These are phyloP conservation scores for Mortierella alpina DNA, from an alignment of 192 early-diverging fungal species.

Conservation along the genomic window DNA sequence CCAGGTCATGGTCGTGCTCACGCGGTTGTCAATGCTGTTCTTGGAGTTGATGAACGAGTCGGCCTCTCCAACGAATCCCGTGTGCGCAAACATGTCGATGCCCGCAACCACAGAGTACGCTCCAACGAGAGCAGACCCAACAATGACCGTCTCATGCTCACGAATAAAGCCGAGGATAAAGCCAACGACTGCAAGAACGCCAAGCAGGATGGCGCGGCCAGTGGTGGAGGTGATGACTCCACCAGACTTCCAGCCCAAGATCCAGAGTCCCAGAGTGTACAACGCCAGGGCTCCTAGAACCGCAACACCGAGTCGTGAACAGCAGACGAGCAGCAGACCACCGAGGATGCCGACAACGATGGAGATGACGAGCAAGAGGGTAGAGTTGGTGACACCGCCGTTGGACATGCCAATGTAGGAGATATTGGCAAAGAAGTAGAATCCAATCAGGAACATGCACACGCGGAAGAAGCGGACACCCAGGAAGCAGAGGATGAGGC, in stretches of 20 bases:
- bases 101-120: slow-evolving; percentile 55
- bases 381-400: slow-evolving; percentile 52
- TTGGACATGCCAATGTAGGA: slow-evolving; percentile 56
- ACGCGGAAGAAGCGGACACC: slow-evolving; percentile 31
- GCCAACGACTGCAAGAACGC: slow-evolving; percentile 41
- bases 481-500: slow-evolving; percentile 46
- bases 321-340: slow-evolving; percentile 45
- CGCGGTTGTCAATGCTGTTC: slow-evolving; percentile 23
- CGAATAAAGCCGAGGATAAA: slow-evolving; percentile 48
- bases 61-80: slow-evolving; percentile 45
- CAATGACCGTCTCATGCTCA: slow-evolving; percentile 31
- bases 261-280: slow-evolving; percentile 56
- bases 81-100: slow-evolving; percentile 55
- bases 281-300: slow-evolving; percentile 49
- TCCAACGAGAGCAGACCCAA: slow-evolving; percentile 49
- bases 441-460: slow-evolving; percentile 46
- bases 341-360: slow-evolving; percentile 46
- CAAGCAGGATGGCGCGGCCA: slow-evolving; percentile 54
- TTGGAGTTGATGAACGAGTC: slow-evolving; percentile 52
- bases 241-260: slow-evolving; percentile 57
- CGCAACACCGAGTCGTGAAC: slow-evolving; percentile 49
- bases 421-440: slow-evolving; percentile 52
- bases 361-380: slow-evolving; percentile 53
- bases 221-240: slow-evolving; percentile 37
- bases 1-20: slow-evolving; percentile 12